phyloP scores from a whole-genome alignment of 441 rosid species.

The Kokia cookei region DNA sequence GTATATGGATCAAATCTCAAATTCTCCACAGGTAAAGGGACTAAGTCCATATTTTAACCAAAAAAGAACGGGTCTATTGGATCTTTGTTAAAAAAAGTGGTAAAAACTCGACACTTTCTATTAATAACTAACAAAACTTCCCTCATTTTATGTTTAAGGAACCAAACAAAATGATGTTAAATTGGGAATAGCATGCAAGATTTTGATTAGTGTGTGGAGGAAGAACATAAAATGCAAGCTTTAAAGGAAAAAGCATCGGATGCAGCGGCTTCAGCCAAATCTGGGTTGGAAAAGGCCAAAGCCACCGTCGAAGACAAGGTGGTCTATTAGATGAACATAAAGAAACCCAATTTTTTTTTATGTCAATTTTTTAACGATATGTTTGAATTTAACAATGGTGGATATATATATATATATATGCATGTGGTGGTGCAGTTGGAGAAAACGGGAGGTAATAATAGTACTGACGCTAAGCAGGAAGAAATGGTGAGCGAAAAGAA shows the following conservation, averaged over 20 bases:
- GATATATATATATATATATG: no score
- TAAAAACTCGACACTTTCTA: background rate
- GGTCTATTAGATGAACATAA: no score
- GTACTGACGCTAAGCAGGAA: conserved; percentile 48
- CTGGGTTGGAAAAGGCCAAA: conserved; percentile 65
- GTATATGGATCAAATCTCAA: no score
- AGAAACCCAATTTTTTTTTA: no score
- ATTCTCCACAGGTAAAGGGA: no score
- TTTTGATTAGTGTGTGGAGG: background rate
- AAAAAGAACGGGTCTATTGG: no score
- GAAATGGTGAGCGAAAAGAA: conserved; percentile 54
- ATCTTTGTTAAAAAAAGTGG: no score
- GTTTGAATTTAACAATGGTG: no score
- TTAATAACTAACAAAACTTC: background rate
- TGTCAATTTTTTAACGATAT: no score
- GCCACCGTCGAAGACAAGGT: conserved; percentile 61
- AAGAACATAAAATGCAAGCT: background rate
- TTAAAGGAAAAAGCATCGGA: conserved; percentile 24
- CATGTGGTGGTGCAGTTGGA: conserved; percentile 31
- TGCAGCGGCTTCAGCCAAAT: conserved; percentile 54
- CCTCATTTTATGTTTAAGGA: background rate
- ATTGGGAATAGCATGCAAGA: background rate
- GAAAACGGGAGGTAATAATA: conserved; percentile 17
- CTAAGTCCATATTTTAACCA: no score
- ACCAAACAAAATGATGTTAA: background rate